Conservation (phyloP, 495 filamentous ascomycete species). For the Hypoxylon intermedium region DNA sequence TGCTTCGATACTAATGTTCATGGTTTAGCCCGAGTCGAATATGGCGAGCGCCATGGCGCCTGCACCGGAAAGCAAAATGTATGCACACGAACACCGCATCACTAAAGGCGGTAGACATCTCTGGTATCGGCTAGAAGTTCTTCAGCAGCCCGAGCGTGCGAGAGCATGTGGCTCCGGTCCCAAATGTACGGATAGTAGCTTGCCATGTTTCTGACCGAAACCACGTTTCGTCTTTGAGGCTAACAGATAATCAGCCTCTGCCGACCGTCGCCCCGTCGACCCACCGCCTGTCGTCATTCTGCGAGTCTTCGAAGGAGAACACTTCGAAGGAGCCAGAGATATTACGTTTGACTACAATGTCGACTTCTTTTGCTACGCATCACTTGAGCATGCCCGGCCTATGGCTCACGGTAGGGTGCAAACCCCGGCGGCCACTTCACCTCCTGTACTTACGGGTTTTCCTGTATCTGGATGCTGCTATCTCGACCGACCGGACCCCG, state of each 20-base stretch:
- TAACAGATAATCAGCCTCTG: slow-evolving; percentile 69
- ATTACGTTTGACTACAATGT: slow-evolving; percentile 94
- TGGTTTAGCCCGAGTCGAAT: slow-evolving; percentile 41
- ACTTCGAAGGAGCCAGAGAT: slow-evolving; percentile 63
- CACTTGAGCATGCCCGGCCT: slow-evolving; percentile 83
- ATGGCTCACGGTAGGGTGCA: slow-evolving; percentile 82
- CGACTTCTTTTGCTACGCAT: slow-evolving; percentile 97
- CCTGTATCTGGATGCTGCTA: slow-evolving; percentile 97
- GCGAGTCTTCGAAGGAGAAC: slow-evolving; percentile 82
- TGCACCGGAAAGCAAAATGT: slow-evolving; percentile 47
- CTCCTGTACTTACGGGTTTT: slow-evolving; percentile 90
- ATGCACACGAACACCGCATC: slow-evolving; percentile 63
- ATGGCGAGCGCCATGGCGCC: slow-evolving; percentile 56
- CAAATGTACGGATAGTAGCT: slow-evolving; percentile 71
- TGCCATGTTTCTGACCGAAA: slow-evolving; percentile 4
- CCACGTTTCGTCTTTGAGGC: slow-evolving; percentile 3
- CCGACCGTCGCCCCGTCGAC: slow-evolving; percentile 95
- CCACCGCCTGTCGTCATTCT: slow-evolving; percentile 96
- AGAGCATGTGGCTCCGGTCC: slow-evolving; percentile 94
- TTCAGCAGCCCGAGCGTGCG: slow-evolving; percentile 95
- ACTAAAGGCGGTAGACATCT: slow-evolving; percentile 82
- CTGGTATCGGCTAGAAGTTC: slow-evolving; percentile 82
- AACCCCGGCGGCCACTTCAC: slow-evolving; percentile 66
- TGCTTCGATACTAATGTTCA: slow-evolving; percentile 19
- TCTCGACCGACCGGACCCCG: slow-evolving; percentile 86